Conservation (phyloP, 148 eudicot species). For the Heliamphora exappendiculata region DNA sequence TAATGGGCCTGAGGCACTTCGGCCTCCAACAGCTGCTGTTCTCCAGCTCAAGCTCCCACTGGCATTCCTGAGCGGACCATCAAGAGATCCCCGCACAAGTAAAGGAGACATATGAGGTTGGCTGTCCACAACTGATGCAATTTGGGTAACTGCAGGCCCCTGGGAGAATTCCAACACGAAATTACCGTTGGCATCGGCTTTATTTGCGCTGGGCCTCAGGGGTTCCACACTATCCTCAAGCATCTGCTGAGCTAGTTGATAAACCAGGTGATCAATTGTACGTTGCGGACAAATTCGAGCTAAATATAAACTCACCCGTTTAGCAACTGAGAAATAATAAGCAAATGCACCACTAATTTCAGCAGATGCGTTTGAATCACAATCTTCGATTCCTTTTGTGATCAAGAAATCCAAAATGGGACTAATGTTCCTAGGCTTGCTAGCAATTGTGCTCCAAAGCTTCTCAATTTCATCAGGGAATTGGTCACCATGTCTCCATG, state of each 20-base stretch:
- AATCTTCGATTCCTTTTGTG: conserved; percentile 97
- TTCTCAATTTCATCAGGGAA: conserved; percentile 99
- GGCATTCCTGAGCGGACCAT: conserved; percentile 75
- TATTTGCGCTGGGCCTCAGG: conserved; percentile 52
- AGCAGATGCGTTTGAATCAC: conserved; percentile 97
- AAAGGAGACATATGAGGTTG: conserved; percentile 99
- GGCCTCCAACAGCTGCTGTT: conserved; percentile 74
- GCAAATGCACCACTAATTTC: conserved; percentile 99
- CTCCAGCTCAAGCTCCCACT: conserved; percentile 98
- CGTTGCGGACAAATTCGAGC: conserved; percentile 97
- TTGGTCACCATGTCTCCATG: conserved; percentile 99
- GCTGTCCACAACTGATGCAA: conserved; percentile 57
- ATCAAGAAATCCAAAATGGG: conserved; percentile 95
- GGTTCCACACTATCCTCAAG: conserved; percentile 89
- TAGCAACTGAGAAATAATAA: conserved; percentile 93
- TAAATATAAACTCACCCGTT: conserved; percentile 88
- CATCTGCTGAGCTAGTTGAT: conserved; percentile 88
- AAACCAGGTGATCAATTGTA: conserved; percentile 94
- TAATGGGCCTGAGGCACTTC: conserved; percentile 94
- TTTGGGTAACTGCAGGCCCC: conserved; percentile 67
- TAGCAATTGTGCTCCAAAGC: conserved; percentile 99
- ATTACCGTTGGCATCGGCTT: conserved; percentile 58
- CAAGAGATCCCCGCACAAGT: conserved; percentile 94
- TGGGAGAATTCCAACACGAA: conserved; percentile 82
- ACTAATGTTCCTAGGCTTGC: conserved; percentile 88